phyloP scores from a whole-genome alignment of 768 basidiomycete species.

The Pilatotrama ljubarskyi region DNA sequence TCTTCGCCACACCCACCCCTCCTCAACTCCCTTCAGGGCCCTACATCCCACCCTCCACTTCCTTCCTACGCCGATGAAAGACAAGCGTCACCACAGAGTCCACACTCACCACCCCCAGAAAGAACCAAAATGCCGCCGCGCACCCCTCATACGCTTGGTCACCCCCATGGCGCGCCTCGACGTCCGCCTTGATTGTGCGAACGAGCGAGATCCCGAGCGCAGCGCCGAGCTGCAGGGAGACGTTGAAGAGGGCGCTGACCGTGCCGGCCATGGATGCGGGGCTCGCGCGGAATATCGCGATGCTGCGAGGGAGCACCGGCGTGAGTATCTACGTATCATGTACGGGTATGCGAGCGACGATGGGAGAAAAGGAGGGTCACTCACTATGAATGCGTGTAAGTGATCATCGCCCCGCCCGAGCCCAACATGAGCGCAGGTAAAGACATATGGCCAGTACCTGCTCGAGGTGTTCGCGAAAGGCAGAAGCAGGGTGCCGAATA shows the following conservation, averaged over 20 bases:
- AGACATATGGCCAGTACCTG: conserved; percentile 45
- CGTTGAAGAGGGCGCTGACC: conserved; percentile 52
- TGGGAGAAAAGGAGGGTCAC: conserved; percentile 16
- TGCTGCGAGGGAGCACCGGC: conserved; percentile 34
- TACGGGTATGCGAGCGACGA: too few relatives aligned
- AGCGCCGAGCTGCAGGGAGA: conserved; percentile 46
- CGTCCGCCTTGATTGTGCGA: neutral
- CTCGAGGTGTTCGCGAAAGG: conserved; percentile 38
- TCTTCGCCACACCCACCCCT: too few relatives aligned
- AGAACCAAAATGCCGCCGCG: conserved; percentile 44
- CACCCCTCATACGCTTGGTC: conserved; percentile 39
- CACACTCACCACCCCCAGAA: conserved; percentile 35
- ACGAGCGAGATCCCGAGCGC: conserved; percentile 4
- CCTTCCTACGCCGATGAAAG: conserved; percentile 21
- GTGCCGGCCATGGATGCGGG: conserved; percentile 49
- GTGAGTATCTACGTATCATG: neutral
- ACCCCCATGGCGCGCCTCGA: conserved; percentile 30
- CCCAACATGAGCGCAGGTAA: conserved; percentile 52
- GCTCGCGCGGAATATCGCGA: conserved; percentile 47
- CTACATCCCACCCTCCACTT: too few relatives aligned
- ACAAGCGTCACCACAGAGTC: conserved; percentile 29
- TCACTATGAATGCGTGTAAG: conserved; percentile 47
- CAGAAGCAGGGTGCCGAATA: conserved; percentile 40
- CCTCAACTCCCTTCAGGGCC: too few relatives aligned
- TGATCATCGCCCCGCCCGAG: conserved; percentile 43